phyloP scores from a whole-genome alignment of 2,329 filamentous ascomycete species.

The Drechmeria coniospora region DNA sequence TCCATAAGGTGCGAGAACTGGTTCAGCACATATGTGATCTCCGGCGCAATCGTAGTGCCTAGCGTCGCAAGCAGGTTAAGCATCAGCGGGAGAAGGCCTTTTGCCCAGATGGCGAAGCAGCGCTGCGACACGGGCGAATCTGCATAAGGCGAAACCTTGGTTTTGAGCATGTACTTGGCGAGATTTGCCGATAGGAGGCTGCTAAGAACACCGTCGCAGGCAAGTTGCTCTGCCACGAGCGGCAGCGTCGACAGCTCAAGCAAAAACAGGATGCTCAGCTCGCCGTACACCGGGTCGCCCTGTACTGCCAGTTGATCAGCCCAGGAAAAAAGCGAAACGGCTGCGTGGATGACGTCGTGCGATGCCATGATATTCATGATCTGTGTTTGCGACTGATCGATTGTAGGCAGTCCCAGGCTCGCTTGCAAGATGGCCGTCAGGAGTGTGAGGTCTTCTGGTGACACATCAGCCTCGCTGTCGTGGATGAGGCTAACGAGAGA shows the following conservation, averaged over 20 bases:
- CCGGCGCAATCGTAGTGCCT: slow-evolving; percentile 64
- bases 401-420: slow-evolving; percentile 62
- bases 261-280: slow-evolving; percentile 78
- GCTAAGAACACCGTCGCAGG: slow-evolving; percentile 68
- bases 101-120: slow-evolving; percentile 80
- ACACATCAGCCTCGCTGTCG: slow-evolving; percentile 43
- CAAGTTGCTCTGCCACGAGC: slow-evolving; percentile 73
- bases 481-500: slow-evolving; percentile 71
- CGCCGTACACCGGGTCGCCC: slow-evolving; percentile 81
- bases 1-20: slow-evolving; percentile 69
- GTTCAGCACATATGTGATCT: slow-evolving; percentile 77
- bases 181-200: slow-evolving; percentile 68
- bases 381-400: slow-evolving; percentile 55
- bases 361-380: slow-evolving; percentile 55
- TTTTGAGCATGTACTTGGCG: slow-evolving; percentile 58
- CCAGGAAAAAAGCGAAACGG: slow-evolving; percentile 85
- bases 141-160: slow-evolving; percentile 63
- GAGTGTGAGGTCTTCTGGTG: slow-evolving; percentile 71
- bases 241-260: slow-evolving; percentile 75
- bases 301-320: slow-evolving; percentile 65
- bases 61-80: slow-evolving; percentile 77
- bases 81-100: slow-evolving; percentile 73
- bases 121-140: slow-evolving; percentile 51
- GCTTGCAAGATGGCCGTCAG: slow-evolving; percentile 80
- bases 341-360: slow-evolving; percentile 64